Percentiles rank a stretch among this genome's conserved stretches.
These are phyloP conservation scores for Quercus lobata DNA, from an alignment of 331 rosid species.

Conservation along the genomic window DNA sequence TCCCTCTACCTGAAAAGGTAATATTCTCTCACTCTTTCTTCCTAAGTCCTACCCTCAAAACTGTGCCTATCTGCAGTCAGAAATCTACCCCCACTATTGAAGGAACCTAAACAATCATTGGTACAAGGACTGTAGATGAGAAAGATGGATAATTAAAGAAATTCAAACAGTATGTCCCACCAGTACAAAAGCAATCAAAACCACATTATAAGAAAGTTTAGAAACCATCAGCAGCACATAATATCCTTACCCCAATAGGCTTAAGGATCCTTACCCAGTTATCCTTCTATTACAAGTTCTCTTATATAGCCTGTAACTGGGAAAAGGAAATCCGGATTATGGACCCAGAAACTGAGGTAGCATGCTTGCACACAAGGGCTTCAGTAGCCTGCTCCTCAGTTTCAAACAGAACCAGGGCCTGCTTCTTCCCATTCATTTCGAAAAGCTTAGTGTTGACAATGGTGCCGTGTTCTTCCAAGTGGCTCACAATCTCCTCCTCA, in stretches of 20 bases:
- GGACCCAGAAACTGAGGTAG: slow-evolving; percentile 66
- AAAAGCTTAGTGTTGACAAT: slow-evolving; percentile 77
- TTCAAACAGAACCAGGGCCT: slow-evolving; percentile 83
- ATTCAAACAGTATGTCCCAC: slow-evolving; percentile 28
- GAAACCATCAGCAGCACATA: slow-evolving; percentile 42
- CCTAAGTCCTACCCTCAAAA: slow-evolving; percentile 27
- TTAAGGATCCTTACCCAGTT: slow-evolving; percentile 34
- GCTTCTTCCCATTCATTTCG: slow-evolving; percentile 97
- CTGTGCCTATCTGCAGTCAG: slow-evolving; percentile 22
- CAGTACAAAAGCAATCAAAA: slow-evolving; percentile 37
- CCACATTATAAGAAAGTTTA: slow-evolving; percentile 14
- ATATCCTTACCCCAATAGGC: slow-evolving; percentile 47
- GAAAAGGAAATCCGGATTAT: slow-evolving; percentile 89
- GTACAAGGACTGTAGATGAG: slow-evolving; percentile 37
- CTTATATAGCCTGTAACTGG: slow-evolving; percentile 73
- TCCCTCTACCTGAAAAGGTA: slow-evolving; percentile 22
- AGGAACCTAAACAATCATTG: slow-evolving; percentile 33
- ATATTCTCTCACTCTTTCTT: slow-evolving; percentile 4
- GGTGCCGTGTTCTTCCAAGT: slow-evolving; percentile 73
- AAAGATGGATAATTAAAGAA: slow-evolving; percentile 25
- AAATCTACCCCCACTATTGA: slow-evolving; percentile 32
- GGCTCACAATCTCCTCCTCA: slow-evolving; percentile 77
- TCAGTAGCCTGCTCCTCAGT: slow-evolving; percentile 97
- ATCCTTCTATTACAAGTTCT: slow-evolving; percentile 10
- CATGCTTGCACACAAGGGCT: slow-evolving; percentile 97